A percentile compares a stretch with the other conserved stretches of the same genome.
Evolutionary conservation across 2,329 filamentous ascomycete species (phyloP).

Genomic region (Ophiocordyceps robertsii): DNA sequence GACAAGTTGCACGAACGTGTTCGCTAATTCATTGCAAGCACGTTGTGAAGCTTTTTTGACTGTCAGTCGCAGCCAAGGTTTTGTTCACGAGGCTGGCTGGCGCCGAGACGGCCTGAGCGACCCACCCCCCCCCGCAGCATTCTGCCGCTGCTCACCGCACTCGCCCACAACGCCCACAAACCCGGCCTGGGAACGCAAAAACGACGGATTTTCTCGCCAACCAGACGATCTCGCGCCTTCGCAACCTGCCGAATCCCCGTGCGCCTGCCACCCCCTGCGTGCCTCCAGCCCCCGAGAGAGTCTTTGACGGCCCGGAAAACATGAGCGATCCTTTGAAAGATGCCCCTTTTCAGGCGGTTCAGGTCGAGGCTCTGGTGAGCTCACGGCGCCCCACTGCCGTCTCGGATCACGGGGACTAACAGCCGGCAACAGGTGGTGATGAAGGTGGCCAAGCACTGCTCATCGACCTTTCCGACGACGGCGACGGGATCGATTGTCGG

Average conservation of each 20-base stretch:
- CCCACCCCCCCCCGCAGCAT: conserved; percentile 6
- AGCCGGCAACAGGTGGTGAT: conserved; percentile 59
- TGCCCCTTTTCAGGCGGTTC: conserved; percentile 68
- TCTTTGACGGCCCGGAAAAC: conserved; percentile 15
- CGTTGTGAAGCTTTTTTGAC: too few species aligned
- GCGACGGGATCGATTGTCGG: conserved; percentile 86
- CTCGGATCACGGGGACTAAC: conserved; percentile 9
- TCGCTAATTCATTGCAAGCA: too few species aligned
- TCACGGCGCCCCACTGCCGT: conserved; percentile 19
- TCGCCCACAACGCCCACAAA: conserved; percentile 32
- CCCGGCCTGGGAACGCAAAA: conserved; percentile 20
- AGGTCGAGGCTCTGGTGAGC: conserved; percentile 86
- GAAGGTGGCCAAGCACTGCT: conserved; percentile 96
- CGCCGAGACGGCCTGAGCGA: too few species aligned
- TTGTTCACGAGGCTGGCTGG: too few species aligned
- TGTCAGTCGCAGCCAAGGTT: too few species aligned
- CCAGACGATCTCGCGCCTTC: conserved; percentile 7
- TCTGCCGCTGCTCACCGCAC: conserved; percentile 25
- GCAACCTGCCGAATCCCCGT: conserved; percentile 11
- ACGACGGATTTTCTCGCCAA: conserved; percentile 26
- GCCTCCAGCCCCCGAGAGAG: conserved; percentile 1
- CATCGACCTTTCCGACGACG: conserved; percentile 72
- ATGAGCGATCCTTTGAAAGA: conserved; percentile 53
- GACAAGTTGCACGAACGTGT: too few species aligned
- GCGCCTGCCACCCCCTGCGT: conserved; percentile 3